Evolutionary conservation across 1,284 basidiomycete species (phyloP).

Genomic region (Moesziomyces parantarcticus): DNA sequence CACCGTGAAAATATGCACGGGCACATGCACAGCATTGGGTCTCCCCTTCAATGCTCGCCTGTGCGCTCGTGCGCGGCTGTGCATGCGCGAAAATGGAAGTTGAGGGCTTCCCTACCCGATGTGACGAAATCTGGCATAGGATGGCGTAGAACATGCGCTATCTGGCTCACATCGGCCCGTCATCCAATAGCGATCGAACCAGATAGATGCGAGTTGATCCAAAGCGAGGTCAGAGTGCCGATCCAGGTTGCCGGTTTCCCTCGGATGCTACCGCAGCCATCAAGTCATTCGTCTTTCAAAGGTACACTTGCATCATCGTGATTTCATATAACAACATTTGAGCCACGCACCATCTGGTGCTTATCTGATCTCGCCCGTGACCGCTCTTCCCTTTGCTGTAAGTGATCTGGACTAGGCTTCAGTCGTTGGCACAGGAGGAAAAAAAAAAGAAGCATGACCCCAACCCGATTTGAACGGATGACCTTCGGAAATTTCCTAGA

Average conservation of each 20-base stretch:
- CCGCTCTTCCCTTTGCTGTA: too few species aligned
- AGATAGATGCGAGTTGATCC: too few species aligned
- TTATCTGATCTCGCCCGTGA: too few species aligned
- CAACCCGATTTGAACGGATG: constrained; percentile 53
- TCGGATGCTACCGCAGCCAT: too few species aligned
- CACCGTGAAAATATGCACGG: neutral
- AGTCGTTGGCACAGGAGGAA: neutral
- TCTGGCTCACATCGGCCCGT: neutral
- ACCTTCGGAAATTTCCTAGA: constrained; percentile 40
- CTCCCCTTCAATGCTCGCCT: neutral
- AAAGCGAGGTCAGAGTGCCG: neutral
- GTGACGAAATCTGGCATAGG: neutral
- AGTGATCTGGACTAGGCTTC: too few species aligned
- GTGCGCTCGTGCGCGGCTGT: neutral
- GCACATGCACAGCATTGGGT: too few species aligned
- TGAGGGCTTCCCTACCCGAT: neutral
- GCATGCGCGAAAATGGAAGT: too few species aligned
- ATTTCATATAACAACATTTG: neutral
- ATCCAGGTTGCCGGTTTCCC: neutral
- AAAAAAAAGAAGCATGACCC: constrained; percentile 29
- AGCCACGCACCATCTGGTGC: too few species aligned
- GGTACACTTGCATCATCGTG: neutral
- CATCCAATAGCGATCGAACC: too few species aligned
- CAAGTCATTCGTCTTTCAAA: neutral
- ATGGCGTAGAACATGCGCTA: neutral